Conservation (phyloP, 2,329 filamentous ascomycete species). For the Calonectria fujianensis region DNA sequence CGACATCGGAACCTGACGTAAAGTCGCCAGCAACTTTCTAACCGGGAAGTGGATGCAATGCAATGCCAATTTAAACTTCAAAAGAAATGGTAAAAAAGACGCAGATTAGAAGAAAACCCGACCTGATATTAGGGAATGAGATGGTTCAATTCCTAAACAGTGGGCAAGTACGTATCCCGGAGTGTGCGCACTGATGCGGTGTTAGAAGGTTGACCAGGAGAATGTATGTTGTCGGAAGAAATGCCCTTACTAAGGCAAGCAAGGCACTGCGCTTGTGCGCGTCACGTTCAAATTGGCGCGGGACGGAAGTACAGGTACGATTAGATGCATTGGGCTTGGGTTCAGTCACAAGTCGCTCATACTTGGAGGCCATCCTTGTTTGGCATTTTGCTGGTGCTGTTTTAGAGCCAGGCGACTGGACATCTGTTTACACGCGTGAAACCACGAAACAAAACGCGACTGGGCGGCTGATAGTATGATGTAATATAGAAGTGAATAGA, state of each 20-base stretch:
- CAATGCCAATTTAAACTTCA: neutral
- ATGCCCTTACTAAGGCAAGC: constrained; percentile 11
- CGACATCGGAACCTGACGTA: constrained; percentile 15
- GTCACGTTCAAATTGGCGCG: constrained; percentile 7
- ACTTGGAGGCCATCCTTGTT: constrained; percentile 2
- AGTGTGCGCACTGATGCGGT: constrained; percentile 8
- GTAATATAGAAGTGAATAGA: no score
- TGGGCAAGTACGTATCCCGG: neutral
- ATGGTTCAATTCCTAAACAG: neutral
- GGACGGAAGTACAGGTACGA: constrained; percentile 17
- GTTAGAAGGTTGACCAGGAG: constrained; percentile 11
- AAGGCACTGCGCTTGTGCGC: constrained; percentile 8
- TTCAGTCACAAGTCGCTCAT: constrained; percentile 17
- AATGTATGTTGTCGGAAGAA: constrained; percentile 15
- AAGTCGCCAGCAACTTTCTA: neutral
- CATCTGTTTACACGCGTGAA: neutral
- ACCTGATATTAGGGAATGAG: neutral
- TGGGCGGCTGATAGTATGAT: no score
- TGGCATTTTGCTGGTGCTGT: constrained; percentile 2
- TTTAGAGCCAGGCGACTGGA: neutral
- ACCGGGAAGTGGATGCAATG: no score
- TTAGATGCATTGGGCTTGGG: constrained; percentile 1
- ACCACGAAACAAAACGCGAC: neutral
- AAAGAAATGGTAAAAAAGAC: neutral
- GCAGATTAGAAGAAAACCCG: neutral